Conservation (phyloP, 495 filamentous ascomycete species). For the Daldinia decipiens region DNA sequence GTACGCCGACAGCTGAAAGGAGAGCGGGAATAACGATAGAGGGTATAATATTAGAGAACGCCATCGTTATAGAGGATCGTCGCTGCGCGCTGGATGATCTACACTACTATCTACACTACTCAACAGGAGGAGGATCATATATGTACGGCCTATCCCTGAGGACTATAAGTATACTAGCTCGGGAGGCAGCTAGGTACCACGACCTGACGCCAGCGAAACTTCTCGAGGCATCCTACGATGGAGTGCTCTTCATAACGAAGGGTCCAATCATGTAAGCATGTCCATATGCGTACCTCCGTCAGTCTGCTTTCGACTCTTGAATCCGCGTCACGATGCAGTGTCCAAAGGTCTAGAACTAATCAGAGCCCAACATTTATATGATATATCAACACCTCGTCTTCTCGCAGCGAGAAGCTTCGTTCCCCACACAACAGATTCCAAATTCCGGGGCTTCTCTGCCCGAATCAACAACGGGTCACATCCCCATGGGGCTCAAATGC, state of each 20-base stretch:
- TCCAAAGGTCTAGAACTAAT: conserved; percentile 15
- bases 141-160: not conserved
- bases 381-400: conserved; percentile 14
- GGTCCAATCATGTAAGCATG: conserved; percentile 8
- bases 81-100: conserved; percentile 22
- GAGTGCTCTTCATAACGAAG: conserved; percentile 21
- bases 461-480: conserved; percentile 12
- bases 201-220: conserved; percentile 13
- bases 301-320: conserved; percentile 15
- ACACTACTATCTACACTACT: conserved; percentile 29
- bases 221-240: conserved; percentile 10
- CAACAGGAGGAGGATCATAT: conserved; percentile 1
- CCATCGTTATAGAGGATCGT: conserved; percentile 33
- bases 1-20: conserved; percentile 34
- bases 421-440: conserved; percentile 3
- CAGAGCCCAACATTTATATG: conserved; percentile 1
- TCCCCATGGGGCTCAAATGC: conserved; percentile 34
- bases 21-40: conserved; percentile 34
- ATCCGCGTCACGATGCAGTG: conserved; percentile 18
- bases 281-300: not conserved
- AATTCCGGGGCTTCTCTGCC: conserved; percentile 24
- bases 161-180: conserved; percentile 21
- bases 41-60: conserved; percentile 16
- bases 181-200: not conserved
- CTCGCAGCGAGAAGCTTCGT: not conserved